Evolutionary conservation across 352 stramenopile species (phyloP).

Genomic region (Blastocystis sp.): DNA sequence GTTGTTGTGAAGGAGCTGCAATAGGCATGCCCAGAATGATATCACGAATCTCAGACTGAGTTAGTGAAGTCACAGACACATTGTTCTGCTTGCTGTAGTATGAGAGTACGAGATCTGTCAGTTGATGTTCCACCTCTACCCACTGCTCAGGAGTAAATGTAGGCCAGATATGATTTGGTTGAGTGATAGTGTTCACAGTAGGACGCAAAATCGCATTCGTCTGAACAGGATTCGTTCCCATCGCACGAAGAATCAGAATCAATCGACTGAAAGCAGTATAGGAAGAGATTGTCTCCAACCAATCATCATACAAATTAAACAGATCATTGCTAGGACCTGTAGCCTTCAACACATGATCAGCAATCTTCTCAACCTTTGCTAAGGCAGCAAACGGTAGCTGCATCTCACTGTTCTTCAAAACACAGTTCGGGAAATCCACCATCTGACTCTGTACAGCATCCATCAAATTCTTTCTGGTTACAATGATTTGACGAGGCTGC

Average conservation of each 20-base stretch:
- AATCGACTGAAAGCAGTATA: constrained; percentile 99
- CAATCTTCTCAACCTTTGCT: constrained; percentile 99
- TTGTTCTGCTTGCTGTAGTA: constrained; percentile 99
- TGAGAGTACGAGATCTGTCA: constrained; percentile 97
- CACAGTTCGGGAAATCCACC: constrained; percentile 99
- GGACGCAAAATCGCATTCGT: constrained; percentile 92
- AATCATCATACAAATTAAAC: constrained; percentile 99
- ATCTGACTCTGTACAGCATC: constrained; percentile 96
- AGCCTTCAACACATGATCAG: constrained; percentile 95
- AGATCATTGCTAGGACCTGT: constrained; percentile 98
- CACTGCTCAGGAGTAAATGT: constrained; percentile 96
- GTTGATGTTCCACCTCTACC: constrained; percentile 96
- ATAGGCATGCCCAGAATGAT: constrained; percentile 99
- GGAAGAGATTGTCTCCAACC: constrained; percentile 96
- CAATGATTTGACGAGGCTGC: constrained; percentile 99
- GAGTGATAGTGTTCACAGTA: constrained; percentile 93
- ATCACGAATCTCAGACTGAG: constrained; percentile 96
- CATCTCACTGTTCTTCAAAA: constrained; percentile 96
- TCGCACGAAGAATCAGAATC: constrained; percentile 93
- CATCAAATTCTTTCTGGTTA: constrained; percentile 97
- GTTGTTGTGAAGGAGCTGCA: constrained; percentile 91
- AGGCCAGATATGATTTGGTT: constrained; percentile 97
- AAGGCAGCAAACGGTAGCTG: constrained; percentile 97
- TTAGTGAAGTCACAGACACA: constrained; percentile 97
- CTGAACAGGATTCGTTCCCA: constrained; percentile 90